Evolutionary conservation across 306 rosid genomes (phyloP), one percentile per base, ranked within the genome.

Genomic region (Cajanus cajan): DNA sequence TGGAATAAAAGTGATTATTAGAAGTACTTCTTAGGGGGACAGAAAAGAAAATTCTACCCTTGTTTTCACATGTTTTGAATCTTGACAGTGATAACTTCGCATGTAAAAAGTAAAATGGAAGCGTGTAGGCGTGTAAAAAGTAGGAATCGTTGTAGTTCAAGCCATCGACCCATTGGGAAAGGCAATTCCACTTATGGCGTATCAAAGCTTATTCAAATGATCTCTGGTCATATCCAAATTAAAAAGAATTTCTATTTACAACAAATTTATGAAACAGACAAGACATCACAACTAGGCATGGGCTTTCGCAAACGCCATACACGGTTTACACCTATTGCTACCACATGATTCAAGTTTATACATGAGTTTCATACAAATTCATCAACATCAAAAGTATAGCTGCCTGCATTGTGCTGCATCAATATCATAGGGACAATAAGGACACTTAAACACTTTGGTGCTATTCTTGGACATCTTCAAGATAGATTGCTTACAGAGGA

Each of bases 401-500:
- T 76, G 91, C 86, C 31, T 90, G 85, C 96, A 92, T 40, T 66
- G 87, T 28, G 73, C 69, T 31, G 94, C 87, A n/a, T 91, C 86
- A 4, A 91, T 79, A 85, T 90, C 97, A 39, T 68, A 63, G 25
- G 98, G 98, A 57, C 98, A 93, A 55, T 90, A 92, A 0, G 99
- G 99, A 64, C 99, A 95, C 87, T 92, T 90, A 69, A 95, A 95
- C 8, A 85, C 9, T 84, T 85, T 92, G 24, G 97, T 84, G 83
- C 90, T 62, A 67, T 92, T 92, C 86, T 91, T 95, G 19, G 98
- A 92, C 94, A 95, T 95, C 94, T 90, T 95, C 80, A 78, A 82
- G 81, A 95, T 90, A 71, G 98, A 92, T 57, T 90, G 98, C 87
- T 92, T 95, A 78, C 96, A 95, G 33, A 95, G 97, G 76, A 95